A percentile compares a stretch with the other conserved stretches of the same genome.
Evolutionary conservation across 495 filamentous ascomycete species (phyloP).

Genomic region (Astrothelium macrocarpum): DNA sequence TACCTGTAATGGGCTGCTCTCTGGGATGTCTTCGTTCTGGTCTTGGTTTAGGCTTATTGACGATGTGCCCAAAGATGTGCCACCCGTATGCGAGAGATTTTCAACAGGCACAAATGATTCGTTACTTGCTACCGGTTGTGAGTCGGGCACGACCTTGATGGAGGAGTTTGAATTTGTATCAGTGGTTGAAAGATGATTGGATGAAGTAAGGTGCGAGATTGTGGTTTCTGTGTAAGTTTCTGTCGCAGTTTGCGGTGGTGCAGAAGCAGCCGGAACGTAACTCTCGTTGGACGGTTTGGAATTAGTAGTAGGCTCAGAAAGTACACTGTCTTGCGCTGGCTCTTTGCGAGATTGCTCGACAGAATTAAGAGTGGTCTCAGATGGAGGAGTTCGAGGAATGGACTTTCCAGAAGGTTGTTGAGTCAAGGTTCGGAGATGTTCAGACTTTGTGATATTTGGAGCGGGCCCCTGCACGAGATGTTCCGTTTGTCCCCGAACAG

Average conservation of each 20-base stretch:
- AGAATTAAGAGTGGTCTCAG: background rate
- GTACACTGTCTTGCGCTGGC: background rate
- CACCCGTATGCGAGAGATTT: background rate
- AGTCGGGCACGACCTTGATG: background rate
- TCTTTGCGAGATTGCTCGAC: background rate
- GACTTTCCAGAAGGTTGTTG: background rate
- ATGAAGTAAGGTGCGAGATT: background rate
- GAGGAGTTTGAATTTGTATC: background rate
- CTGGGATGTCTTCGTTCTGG: background rate
- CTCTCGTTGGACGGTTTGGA: background rate
- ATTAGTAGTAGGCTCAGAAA: background rate
- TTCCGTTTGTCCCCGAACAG: background rate
- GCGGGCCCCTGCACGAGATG: background rate
- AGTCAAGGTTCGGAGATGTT: background rate
- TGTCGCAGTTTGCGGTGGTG: background rate
- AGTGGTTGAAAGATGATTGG: background rate
- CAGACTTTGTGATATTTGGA: background rate
- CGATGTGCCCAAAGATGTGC: background rate
- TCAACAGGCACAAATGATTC: background rate
- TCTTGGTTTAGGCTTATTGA: background rate
- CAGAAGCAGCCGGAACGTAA: background rate
- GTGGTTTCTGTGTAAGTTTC: background rate
- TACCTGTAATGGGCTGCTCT: constrained; percentile 4
- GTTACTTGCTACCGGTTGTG: background rate
- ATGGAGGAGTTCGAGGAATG: background rate